Base-by-base conservation (phyloP, 1,284 basidiomycete species). In the Trichosporon ovoides region DNA sequence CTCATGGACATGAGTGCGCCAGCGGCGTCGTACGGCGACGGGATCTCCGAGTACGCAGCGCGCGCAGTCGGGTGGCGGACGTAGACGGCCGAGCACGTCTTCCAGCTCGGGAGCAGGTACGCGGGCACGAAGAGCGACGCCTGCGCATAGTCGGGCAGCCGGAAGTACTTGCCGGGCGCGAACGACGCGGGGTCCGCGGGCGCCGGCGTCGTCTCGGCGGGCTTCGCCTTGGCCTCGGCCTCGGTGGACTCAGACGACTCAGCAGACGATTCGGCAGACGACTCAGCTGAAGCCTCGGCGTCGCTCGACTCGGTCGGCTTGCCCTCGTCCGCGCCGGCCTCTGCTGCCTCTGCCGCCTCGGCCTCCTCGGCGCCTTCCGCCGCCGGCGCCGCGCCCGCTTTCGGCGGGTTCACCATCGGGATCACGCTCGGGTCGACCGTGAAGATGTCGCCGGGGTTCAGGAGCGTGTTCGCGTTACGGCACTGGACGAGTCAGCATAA, bases 81-180 rank as follows among this genome's bases (percentile, higher is more conserved):
- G 75, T 97, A 98, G 59, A 98, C 82, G 18, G 87, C 87, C 6
- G 94, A 93, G 78, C 96, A 98, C 11, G 93, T 93, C 52, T 83
- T 76, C 81, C 90, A 98, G 55, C 86, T 91, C 2, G 88, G 85
- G 70, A 98, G 92, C 57, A 98, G 85, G 77, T 97, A 98, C 0
- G 94, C 88, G 0, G 96, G 96, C 65, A 98, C 83, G 81, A 98
- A 98, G 52, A 98, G 82, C 82, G 88, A 91, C 0, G 96, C 91
- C 0, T 91, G 84, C 10, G 93, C 90, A 69, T 87, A 97, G 34
- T 83, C 80, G 0, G 96, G 96, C 12, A 97, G 86, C 67, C 84
- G 80, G 83, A 98, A 98, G n/a, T 69, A 67, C 10, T 73, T 50
- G 28, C 51, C 53, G 14, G 51, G 36, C 33, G 19, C 54, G 48